A percentile compares a stretch with the other conserved stretches of the same genome.
Conservation (phyloP, 1,139 yeast genomes). For the Hansenula sp. region DNA sequence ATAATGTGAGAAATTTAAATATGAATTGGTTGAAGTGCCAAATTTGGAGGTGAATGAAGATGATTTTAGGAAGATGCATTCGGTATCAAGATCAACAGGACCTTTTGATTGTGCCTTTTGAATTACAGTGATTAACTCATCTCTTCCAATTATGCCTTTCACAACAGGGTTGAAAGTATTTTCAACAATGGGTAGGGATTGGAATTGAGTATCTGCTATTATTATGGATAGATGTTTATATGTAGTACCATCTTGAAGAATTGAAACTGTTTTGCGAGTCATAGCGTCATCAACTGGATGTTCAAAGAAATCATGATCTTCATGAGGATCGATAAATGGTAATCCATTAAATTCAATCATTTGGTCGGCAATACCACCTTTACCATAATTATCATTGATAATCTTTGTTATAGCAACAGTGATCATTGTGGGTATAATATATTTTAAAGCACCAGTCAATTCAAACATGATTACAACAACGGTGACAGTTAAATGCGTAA, state of each 20-base stretch:
- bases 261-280: slow-evolving; percentile 49
- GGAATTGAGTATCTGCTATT: slow-evolving; percentile 36
- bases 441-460: slow-evolving; percentile 86
- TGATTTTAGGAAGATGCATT: slow-evolving; percentile 23
- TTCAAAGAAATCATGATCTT: slow-evolving; percentile 48
- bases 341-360: slow-evolving; percentile 87
- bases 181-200: slow-evolving; percentile 55
- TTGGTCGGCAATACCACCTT: slow-evolving; percentile 91
- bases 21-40: slow-evolving; percentile 8
- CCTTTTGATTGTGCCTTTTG: slow-evolving; percentile 1
- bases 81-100: slow-evolving; percentile 9
- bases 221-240: slow-evolving; percentile 26
- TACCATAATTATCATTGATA: slow-evolving; percentile 72
- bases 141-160: slow-evolving; percentile 20
- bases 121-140: slow-evolving; percentile 10
- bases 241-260: slow-evolving; percentile 40
- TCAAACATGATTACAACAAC: slow-evolving; percentile 97
- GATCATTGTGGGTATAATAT: slow-evolving; percentile 92
- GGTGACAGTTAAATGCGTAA: slow-evolving; percentile 86
- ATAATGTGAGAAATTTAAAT: slow-evolving; percentile 36
- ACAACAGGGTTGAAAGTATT: slow-evolving; percentile 20
- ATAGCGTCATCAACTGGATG: slow-evolving; percentile 61
- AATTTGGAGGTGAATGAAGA: too few species aligned
- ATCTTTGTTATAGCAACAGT: slow-evolving; percentile 88
- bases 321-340: slow-evolving; percentile 79